A percentile compares a stretch with the other conserved stretches of the same genome.
Conservation (phyloP, 108 stramenopile genomes). For the Mayamaea pseudoterrestris region DNA sequence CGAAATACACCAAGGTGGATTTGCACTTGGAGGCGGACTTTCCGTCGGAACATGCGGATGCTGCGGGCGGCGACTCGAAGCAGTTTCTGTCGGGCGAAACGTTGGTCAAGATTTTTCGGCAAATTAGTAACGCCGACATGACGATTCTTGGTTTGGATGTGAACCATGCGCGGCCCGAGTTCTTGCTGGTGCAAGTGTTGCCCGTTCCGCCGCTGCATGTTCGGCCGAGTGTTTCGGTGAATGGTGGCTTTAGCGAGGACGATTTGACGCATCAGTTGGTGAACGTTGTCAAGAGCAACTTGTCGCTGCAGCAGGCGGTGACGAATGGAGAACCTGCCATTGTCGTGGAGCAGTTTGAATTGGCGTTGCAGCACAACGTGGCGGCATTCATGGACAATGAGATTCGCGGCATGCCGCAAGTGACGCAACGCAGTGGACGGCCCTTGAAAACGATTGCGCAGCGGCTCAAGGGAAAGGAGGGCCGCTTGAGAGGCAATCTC, state of each 20-base stretch:
- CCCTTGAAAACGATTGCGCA: constrained; percentile 93
- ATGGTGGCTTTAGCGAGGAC: constrained; percentile 80
- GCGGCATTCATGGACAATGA: constrained; percentile 93
- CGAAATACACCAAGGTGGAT: constrained; percentile 74
- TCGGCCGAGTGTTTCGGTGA: constrained; percentile 82
- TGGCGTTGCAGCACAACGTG: constrained; percentile 92
- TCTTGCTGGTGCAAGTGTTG: constrained; percentile 91
- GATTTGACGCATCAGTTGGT: constrained; percentile 96
- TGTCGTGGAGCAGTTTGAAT: constrained; percentile 91
- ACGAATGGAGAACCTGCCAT: constrained; percentile 86
- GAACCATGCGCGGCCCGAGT: constrained; percentile 89
- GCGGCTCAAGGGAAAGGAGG: constrained; percentile 96
- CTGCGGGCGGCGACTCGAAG: constrained; percentile 80
- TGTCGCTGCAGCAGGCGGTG: constrained; percentile 80
- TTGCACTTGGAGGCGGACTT: constrained; percentile 82
- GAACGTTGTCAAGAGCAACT: constrained; percentile 93
- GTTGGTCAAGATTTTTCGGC: constrained; percentile 82
- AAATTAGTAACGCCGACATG: constrained; percentile 89
- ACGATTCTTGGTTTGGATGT: constrained; percentile 84
- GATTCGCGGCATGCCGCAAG: constrained; percentile 81
- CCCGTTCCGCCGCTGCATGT: constrained; percentile 98
- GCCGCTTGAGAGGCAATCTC: constrained; percentile 97
- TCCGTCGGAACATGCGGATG: constrained; percentile 48
- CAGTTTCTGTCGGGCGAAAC: constrained; percentile 80
- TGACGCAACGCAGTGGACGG: constrained; percentile 90